Conservation (phyloP, 2,329 filamentous ascomycete genomes). For the Aspergillus quadricinctus region DNA sequence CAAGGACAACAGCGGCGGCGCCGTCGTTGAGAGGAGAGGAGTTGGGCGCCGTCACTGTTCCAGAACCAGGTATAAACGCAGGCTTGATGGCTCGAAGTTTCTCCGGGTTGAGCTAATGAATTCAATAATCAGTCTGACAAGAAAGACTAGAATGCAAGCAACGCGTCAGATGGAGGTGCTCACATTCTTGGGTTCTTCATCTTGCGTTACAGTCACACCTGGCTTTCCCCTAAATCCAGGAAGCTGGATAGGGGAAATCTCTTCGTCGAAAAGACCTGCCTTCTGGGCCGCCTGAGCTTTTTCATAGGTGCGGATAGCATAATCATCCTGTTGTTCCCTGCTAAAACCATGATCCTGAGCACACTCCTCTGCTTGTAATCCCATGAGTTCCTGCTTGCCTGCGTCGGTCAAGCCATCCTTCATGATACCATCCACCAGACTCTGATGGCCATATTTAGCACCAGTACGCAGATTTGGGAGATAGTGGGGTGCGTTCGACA, state of each 20-base stretch:
- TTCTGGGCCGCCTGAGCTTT: constrained; percentile 84
- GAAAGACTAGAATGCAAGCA: neutral
- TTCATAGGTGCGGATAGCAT: constrained; percentile 92
- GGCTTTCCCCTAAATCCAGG: constrained; percentile 89
- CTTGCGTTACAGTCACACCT: constrained; percentile 69
- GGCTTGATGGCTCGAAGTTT: constrained; percentile 83
- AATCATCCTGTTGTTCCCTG: constrained; percentile 86
- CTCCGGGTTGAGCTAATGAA: constrained; percentile 61
- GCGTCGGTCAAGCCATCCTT: constrained; percentile 94
- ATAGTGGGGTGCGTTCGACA: constrained; percentile 98
- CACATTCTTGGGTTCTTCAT: constrained; percentile 94
- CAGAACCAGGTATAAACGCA: constrained; percentile 68
- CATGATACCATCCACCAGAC: constrained; percentile 82
- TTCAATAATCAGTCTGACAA: neutral
- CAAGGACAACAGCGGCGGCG: constrained; percentile 84
- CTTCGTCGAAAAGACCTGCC: constrained; percentile 72
- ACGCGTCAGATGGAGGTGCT: neutral
- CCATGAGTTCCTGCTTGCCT: constrained; percentile 92
- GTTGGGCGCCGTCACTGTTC: constrained; percentile 93
- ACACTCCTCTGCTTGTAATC: constrained; percentile 86
- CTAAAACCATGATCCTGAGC: constrained; percentile 75
- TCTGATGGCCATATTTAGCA: constrained; percentile 90
- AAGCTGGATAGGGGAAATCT: constrained; percentile 88
- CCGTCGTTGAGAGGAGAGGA: constrained; percentile 95
- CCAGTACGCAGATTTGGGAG: constrained; percentile 80